Conservation (phyloP, 352 stramenopile genomes). For the Phytophthora brassicae region DNA sequence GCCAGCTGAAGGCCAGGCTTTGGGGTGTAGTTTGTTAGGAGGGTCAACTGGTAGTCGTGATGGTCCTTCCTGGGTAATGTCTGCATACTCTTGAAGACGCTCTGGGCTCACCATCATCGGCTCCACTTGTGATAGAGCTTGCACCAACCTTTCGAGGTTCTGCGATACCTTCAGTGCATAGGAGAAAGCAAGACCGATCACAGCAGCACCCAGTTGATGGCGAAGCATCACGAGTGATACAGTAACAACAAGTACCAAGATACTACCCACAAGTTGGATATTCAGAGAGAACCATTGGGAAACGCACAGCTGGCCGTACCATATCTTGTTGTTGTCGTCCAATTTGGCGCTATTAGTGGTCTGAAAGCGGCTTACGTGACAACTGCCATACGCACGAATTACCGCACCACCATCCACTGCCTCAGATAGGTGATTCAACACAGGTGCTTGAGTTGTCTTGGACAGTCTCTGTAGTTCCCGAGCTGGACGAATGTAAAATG, state of each 20-base stretch:
- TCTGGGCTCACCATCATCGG: slow-evolving; percentile 90
- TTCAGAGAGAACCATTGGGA: slow-evolving; percentile 53
- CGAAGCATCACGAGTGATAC: slow-evolving; percentile 51
- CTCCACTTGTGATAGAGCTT: slow-evolving; percentile 48
- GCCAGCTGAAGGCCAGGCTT: slow-evolving; percentile 76
- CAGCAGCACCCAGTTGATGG: slow-evolving; percentile 48
- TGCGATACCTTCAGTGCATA: slow-evolving; percentile 89
- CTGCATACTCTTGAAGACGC: slow-evolving; percentile 87
- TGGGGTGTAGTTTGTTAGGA: slow-evolving; percentile 29
- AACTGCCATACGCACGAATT: slow-evolving; percentile 56
- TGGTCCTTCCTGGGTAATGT: slow-evolving; percentile 44
- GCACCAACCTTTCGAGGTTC: slow-evolving; percentile 82
- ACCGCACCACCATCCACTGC: slow-evolving; percentile 47
- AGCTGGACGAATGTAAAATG: slow-evolving; percentile 51
- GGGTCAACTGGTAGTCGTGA: slow-evolving; percentile 47
- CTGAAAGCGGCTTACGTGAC: slow-evolving; percentile 45
- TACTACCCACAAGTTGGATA: slow-evolving; percentile 77
- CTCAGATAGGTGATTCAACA: slow-evolving; percentile 59
- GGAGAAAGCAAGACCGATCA: slow-evolving; percentile 85
- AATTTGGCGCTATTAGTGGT: slow-evolving; percentile 35
- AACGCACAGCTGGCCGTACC: slow-evolving; percentile 41
- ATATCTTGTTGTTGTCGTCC: slow-evolving; percentile 45
- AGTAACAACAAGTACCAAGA: slow-evolving; percentile 82
- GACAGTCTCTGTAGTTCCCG: slow-evolving; percentile 53
- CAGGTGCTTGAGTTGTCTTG: slow-evolving; percentile 47